A percentile compares a stretch with the other conserved stretches of the same genome.
phyloP scores from a whole-genome alignment of 2,329 filamentous ascomycete species.

The Apiospora koreana region DNA sequence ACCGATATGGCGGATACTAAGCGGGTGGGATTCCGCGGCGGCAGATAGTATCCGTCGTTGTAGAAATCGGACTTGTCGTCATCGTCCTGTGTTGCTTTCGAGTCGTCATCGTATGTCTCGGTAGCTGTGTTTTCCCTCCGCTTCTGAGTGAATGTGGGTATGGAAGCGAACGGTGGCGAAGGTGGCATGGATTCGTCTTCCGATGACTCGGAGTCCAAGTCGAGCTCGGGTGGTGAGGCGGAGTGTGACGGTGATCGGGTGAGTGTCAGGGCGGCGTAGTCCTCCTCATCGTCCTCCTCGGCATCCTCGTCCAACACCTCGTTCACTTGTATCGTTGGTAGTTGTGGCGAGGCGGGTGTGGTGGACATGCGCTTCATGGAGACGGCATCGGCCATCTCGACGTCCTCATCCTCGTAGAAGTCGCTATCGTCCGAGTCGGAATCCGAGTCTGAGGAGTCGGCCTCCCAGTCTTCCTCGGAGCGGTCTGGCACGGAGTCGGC shows the following conservation, averaged over 20 bases:
- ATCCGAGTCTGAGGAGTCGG: conserved; percentile 51
- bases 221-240: conserved; percentile 66
- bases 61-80: conserved; percentile 44
- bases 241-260: conserved; percentile 69
- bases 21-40: conserved; percentile 50
- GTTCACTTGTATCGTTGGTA: conserved; percentile 38
- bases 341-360: conserved; percentile 31
- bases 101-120: conserved; percentile 30
- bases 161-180: conserved; percentile 60
- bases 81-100: conserved; percentile 38
- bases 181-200: conserved; percentile 76
- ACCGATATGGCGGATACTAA: conserved; percentile 58
- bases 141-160: conserved; percentile 64
- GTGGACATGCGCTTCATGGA: conserved; percentile 45
- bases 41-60: conserved; percentile 55
- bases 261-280: conserved; percentile 65
- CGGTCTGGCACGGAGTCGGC: conserved; percentile 77
- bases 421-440: conserved; percentile 54
- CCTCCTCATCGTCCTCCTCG: conserved; percentile 49
- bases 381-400: conserved; percentile 54
- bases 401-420: conserved; percentile 56
- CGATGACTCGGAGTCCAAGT: conserved; percentile 68
- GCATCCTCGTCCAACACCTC: conserved; percentile 38
- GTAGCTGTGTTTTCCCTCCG: conserved; percentile 42
- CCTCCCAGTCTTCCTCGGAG: conserved; percentile 69